Base-by-base conservation (phyloP, 1,139 yeast genomes). In the Hansenula sp. region DNA sequence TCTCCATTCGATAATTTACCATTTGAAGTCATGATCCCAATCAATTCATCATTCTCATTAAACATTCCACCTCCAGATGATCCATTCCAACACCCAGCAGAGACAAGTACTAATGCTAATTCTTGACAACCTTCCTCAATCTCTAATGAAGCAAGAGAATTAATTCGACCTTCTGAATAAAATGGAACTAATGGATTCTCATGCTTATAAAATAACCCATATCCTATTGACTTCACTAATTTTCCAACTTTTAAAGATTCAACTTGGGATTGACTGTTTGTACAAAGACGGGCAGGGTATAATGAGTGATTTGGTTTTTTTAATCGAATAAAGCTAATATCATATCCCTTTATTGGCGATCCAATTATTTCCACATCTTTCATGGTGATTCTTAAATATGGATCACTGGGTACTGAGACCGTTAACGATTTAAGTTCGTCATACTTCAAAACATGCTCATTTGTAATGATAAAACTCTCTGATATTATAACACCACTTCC, bases 61-160 rank as follows among this genome's bases (percentile, higher is more conserved):
- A 77, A 67, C 4, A 81, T 56, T 0, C 82, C 87, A 0, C 90
- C 90, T 0, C 90, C 90, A 1, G 85, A 78, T 2, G 88, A 80
- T 0, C 90, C 90, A 51, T 82, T 81, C 87, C 88, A 82, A 58
- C 88, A 82, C 11, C 79, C 70, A 0, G 86, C 73, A 0, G 85
- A 73, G 0, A 79, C 66, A 0, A 80, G 61, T 1, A 79, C 50
- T 60, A 82, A 56, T 0, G 71, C 64, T 1, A 65, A 61, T 3
- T 50, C 39, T 24, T 55, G 43, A 6, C 9, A 64, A 9, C 77
- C 58, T 8, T 59, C 48, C 0, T 87, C 88, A 6, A 51, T 41
- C 0, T 82, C 42, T 14, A 40, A 27, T 2, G 40, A 22, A 8
- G 50, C 38, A 1, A 50, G 21, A 3, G 46, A 41, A 38, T 50